phyloP scores from a whole-genome alignment of 148 eudicot genomes.

The Drosera capensis region DNA sequence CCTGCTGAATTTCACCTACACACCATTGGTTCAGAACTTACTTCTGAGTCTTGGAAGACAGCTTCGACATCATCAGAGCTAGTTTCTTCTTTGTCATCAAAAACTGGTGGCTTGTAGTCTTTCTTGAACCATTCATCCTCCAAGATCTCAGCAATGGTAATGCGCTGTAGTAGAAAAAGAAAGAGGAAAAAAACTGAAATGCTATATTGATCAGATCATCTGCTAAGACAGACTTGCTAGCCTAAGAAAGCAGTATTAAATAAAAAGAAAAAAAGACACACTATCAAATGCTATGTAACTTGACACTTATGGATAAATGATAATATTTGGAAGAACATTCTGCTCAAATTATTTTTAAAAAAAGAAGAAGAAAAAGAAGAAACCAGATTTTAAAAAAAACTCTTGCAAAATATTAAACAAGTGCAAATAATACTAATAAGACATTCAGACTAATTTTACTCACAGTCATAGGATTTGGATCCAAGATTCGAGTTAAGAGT shows the following conservation, averaged over 20 bases:
- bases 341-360: too few relatives aligned
- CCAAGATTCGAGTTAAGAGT: conserved; percentile 62
- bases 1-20: background rate
- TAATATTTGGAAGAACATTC: too few relatives aligned
- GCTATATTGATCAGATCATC: background rate
- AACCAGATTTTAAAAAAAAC: too few relatives aligned
- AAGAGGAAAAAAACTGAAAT: conserved; percentile 1
- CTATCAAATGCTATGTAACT: too few relatives aligned
- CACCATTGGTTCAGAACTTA: conserved; percentile 15
- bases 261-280: too few relatives aligned
- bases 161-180: conserved; percentile 57
- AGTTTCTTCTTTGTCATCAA: conserved; percentile 60
- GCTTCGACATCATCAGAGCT: conserved; percentile 95
- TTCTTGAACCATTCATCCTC: conserved; percentile 79
- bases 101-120: conserved; percentile 63
- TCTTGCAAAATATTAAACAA: too few relatives aligned
- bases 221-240: background rate
- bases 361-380: too few relatives aligned
- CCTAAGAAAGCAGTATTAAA: background rate
- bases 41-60: conserved; percentile 80
- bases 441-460: conserved; percentile 4
- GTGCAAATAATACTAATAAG: background rate
- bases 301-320: too few relatives aligned
- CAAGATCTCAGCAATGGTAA: conserved; percentile 60
- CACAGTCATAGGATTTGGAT: conserved; percentile 83